Evolutionary conservation across 768 basidiomycete species (phyloP).

Genomic region (Tephrocybe sp.): DNA sequence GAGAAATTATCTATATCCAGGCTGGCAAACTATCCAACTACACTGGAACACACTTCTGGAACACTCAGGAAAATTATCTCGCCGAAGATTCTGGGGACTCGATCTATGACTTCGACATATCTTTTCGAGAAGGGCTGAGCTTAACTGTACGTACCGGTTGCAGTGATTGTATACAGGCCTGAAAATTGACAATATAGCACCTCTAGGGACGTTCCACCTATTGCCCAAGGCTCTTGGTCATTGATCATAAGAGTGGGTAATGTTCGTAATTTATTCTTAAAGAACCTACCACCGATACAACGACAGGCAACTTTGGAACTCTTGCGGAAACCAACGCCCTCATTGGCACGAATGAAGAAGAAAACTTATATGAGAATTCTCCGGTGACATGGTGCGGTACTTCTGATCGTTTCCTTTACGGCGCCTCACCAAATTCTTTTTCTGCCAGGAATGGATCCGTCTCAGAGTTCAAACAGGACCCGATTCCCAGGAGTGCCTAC

Average conservation of each 20-base stretch:
- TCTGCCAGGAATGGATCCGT: constrained; percentile 43
- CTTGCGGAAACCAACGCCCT: constrained; percentile 44
- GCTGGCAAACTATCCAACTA: constrained; percentile 69
- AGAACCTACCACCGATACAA: constrained; percentile 4
- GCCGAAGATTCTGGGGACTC: constrained; percentile 43
- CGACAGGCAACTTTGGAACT: constrained; percentile 67
- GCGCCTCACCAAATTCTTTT: background rate
- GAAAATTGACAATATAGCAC: background rate
- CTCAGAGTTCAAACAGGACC: constrained; percentile 51
- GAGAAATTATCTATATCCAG: constrained; percentile 79
- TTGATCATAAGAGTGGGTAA: constrained; percentile 64
- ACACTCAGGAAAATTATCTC: constrained; percentile 73
- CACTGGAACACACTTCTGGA: constrained; percentile 80
- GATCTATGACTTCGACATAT: constrained; percentile 52
- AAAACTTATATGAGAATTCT: constrained; percentile 11
- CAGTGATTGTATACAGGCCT: background rate
- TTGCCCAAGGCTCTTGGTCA: constrained; percentile 64
- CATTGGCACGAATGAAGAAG: constrained; percentile 30
- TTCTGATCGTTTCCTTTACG: constrained; percentile 2
- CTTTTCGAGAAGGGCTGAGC: constrained; percentile 64
- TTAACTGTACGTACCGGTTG: constrained; percentile 37
- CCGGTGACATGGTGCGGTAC: constrained; percentile 19
- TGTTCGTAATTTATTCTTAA: background rate
- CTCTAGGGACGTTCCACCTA: constrained; percentile 45
- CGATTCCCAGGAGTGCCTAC: constrained; percentile 54